Conservation (phyloP, 306 rosid species). For the Pterocarpus macrocarpus region DNA sequence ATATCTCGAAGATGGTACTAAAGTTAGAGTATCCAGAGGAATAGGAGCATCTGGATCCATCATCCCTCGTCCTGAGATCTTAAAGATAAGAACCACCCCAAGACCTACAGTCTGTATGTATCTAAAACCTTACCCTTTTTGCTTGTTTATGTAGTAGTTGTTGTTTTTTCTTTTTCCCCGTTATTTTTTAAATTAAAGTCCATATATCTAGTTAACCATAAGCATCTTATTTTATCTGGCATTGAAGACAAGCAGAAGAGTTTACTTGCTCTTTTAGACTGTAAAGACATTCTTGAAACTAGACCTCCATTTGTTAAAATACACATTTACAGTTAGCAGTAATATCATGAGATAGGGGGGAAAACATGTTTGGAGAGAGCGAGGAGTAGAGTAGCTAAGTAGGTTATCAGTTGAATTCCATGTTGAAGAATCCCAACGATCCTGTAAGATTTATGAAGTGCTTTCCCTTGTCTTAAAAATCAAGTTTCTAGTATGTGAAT, state of each 20-base stretch:
- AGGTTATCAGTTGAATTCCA: neutral
- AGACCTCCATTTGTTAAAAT: slow-evolving; percentile 20
- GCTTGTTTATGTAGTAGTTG: slow-evolving; percentile 24
- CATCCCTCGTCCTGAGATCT: slow-evolving; percentile 92
- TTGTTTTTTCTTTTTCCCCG: neutral
- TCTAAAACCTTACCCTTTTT: slow-evolving; percentile 32
- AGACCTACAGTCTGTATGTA: slow-evolving; percentile 79
- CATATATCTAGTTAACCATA: neutral
- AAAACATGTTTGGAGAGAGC: neutral
- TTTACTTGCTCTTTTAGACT: neutral
- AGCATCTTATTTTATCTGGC: slow-evolving; percentile 22
- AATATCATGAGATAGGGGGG: neutral
- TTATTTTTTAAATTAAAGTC: neutral
- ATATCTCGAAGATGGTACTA: slow-evolving; percentile 96
- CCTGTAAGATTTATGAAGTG: neutral
- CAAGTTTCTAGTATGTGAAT: neutral
- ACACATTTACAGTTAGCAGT: neutral
- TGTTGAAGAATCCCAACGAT: slow-evolving; percentile 10
- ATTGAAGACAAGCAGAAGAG: neutral
- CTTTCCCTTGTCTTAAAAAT: slow-evolving; percentile 5
- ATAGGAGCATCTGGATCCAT: slow-evolving; percentile 83
- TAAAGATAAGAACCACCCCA: slow-evolving; percentile 85
- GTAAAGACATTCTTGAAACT: neutral
- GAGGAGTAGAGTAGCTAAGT: neutral
- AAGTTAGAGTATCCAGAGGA: slow-evolving; percentile 91